These are phyloP conservation scores for Backusella circina DNA, from an alignment of 192 early-diverging fungal species.

Conservation along the genomic window DNA sequence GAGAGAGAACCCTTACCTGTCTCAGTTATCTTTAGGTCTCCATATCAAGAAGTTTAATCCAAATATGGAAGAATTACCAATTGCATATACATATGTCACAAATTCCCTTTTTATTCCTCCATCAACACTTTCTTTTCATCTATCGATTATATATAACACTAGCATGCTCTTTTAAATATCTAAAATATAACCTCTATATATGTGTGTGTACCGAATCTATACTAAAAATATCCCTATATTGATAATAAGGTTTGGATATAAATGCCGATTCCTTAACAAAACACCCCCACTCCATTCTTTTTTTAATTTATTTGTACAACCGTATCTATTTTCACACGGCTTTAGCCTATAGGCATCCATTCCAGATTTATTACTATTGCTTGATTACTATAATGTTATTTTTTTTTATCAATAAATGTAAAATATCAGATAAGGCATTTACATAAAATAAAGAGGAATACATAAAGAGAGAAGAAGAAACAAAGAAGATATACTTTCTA, in stretches of 20 bases:
- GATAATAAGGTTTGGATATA: background rate
- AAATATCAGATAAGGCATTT: background rate
- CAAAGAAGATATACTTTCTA: no score
- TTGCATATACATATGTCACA: background rate
- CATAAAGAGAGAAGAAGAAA: background rate
- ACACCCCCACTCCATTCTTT: no score
- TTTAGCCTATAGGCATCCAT: background rate
- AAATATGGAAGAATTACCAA: background rate
- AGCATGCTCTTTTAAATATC: background rate
- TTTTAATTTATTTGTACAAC: background rate
- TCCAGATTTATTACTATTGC: background rate
- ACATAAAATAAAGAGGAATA: background rate
- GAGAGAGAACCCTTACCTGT: background rate
- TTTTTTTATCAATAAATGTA: background rate
- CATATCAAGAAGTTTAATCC: slow-evolving; percentile 1
- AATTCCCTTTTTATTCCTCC: background rate
- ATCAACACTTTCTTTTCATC: background rate
- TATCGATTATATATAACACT: background rate
- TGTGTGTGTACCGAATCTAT: background rate
- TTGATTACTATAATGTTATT: background rate
- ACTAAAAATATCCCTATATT: background rate
- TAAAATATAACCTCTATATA: background rate
- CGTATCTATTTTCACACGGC: background rate
- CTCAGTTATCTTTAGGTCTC: background rate
- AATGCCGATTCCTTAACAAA: background rate